phyloP scores from a whole-genome alignment of 805 yeast genomes.

The Danielozyma ontarioensis region DNA sequence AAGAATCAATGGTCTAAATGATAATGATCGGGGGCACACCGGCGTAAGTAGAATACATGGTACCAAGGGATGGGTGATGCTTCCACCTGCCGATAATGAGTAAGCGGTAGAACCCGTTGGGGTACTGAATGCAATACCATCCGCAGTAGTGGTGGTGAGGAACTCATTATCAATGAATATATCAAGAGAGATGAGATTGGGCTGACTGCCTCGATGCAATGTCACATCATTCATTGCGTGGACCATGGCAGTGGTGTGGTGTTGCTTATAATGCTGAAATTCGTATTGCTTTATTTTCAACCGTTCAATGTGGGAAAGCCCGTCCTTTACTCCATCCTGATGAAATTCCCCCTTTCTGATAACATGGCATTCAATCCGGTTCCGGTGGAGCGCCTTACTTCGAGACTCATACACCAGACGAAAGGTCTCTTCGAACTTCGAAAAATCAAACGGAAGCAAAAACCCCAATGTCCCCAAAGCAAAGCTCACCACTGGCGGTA shows the following conservation, averaged over 20 bases:
- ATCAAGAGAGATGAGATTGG: constrained; percentile 79
- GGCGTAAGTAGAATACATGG: constrained; percentile 82
- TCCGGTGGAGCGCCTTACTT: constrained; percentile 69
- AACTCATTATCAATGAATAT: constrained; percentile 81
- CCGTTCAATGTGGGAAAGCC: too few relatives aligned
- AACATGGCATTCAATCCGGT: constrained; percentile 74
- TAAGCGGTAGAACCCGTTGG: constrained; percentile 97
- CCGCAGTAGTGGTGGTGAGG: constrained; percentile 86
- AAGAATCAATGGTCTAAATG: constrained; percentile 82
- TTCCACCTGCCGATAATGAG: constrained; percentile 84
- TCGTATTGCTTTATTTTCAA: constrained; percentile 1
- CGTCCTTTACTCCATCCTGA: too few relatives aligned
- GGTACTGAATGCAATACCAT: constrained; percentile 79
- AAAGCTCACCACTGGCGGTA: constrained; percentile 86
- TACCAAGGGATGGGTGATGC: constrained; percentile 86
- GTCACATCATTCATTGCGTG: constrained; percentile 93
- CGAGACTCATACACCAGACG: constrained; percentile 59
- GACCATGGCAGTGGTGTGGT: constrained; percentile 27
- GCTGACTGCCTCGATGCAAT: constrained; percentile 82
- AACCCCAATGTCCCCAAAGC: constrained; percentile 92
- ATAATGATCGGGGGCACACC: constrained; percentile 83
- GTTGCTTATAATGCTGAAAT: constrained; percentile 8
- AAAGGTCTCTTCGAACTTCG: constrained; percentile 56
- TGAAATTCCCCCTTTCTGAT: constrained; percentile 21
- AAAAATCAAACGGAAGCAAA: constrained; percentile 78